These are phyloP conservation scores for Alternaria panax DNA, from an alignment of 2,329 filamentous ascomycete species.

Conservation along the genomic window DNA sequence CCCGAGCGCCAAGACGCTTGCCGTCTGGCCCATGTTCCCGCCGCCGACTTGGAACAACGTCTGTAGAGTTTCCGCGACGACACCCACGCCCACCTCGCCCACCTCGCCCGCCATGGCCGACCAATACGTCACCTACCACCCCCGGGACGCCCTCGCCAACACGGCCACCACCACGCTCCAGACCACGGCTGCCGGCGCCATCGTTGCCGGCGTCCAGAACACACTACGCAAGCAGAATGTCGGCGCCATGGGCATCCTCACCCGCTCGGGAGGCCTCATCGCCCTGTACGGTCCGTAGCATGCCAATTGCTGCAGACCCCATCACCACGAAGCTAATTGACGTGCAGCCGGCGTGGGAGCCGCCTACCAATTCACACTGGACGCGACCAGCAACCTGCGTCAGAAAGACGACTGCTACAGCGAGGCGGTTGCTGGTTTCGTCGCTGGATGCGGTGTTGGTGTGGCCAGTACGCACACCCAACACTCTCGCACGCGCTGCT, in stretches of 20 bases:
- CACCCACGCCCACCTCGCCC: constrained; percentile 34
- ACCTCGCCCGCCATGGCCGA: constrained; percentile 48
- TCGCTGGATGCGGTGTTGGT: constrained; percentile 75
- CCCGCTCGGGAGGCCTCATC: constrained; percentile 77
- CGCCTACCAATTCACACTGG: constrained; percentile 78
- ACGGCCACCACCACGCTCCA: constrained; percentile 70
- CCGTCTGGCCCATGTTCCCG: constrained; percentile 11
- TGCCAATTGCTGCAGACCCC: not conserved
- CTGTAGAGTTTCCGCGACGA: constrained; percentile 19
- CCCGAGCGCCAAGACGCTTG: constrained; percentile 14
- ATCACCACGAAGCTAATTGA: constrained; percentile 36
- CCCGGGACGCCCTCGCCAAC: constrained; percentile 75
- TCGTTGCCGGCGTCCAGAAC: constrained; percentile 83
- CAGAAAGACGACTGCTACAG: constrained; percentile 83
- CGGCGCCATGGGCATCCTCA: constrained; percentile 81
- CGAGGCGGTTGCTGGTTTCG: constrained; percentile 76
- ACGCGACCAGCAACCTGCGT: constrained; percentile 82
- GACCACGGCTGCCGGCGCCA: constrained; percentile 72
- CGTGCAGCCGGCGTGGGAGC: constrained; percentile 73
- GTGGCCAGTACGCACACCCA: constrained; percentile 66
- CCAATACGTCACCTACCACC: constrained; percentile 63
- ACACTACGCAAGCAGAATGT: constrained; percentile 83
- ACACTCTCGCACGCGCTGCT: not conserved
- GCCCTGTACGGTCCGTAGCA: constrained; percentile 66
- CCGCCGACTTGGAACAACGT: constrained; percentile 10